Conservation (phyloP, 2,329 filamentous ascomycete species). For the Ophiostoma australiae region DNA sequence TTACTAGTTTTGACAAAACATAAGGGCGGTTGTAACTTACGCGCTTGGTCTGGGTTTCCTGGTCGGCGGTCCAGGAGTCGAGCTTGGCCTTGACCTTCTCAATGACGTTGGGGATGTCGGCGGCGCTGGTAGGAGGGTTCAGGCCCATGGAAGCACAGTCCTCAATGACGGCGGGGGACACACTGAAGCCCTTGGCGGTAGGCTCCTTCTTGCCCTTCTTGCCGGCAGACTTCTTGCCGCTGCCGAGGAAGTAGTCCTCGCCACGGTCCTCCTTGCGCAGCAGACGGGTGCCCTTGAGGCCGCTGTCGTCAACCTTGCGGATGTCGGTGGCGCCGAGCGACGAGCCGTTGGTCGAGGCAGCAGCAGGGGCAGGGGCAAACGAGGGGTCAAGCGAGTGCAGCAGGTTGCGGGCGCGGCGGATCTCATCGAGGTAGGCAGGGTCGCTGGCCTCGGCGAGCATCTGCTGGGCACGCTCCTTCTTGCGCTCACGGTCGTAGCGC, state of each 20-base stretch:
- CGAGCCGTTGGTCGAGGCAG: conserved; percentile 51
- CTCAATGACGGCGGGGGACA: conserved; percentile 87
- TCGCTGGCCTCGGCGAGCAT: conserved; percentile 76
- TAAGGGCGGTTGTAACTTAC: conserved; percentile 50
- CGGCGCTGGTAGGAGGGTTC: conserved; percentile 79
- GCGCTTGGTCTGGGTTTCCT: conserved; percentile 82
- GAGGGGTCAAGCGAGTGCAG: conserved; percentile 87
- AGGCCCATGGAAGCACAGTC: conserved; percentile 80
- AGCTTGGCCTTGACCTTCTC: conserved; percentile 94
- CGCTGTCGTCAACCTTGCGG: conserved; percentile 79
- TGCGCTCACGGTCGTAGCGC: conserved; percentile 63
- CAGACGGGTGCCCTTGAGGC: conserved; percentile 77
- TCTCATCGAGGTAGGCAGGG: conserved; percentile 88
- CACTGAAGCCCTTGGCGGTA: conserved; percentile 62
- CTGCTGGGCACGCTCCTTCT: conserved; percentile 69
- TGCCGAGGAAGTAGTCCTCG: conserved; percentile 77
- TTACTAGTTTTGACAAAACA: neutral
- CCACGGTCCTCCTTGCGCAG: conserved; percentile 82
- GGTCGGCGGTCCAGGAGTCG: conserved; percentile 83
- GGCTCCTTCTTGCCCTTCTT: conserved; percentile 65
- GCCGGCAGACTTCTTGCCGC: conserved; percentile 67
- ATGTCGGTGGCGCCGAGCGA: conserved; percentile 73
- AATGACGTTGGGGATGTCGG: conserved; percentile 70
- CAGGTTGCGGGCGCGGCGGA: conserved; percentile 78
- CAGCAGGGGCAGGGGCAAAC: conserved; percentile 39